Base-by-base conservation (phyloP, 148 eudicot species). In the Rhododendron ovatum region DNA sequence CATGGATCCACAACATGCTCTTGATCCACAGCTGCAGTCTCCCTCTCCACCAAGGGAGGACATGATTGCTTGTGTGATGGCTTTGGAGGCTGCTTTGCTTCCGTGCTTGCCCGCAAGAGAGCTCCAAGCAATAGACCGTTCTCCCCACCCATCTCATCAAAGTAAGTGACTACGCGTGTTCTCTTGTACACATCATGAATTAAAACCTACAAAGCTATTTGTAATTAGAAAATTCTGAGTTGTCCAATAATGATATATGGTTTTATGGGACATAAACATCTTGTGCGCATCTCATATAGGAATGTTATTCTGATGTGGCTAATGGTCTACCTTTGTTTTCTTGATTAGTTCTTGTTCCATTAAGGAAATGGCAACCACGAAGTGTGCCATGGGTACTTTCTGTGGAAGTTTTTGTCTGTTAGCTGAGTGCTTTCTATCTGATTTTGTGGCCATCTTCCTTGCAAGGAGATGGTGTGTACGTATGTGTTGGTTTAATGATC, bases 31-130 rank as follows among this genome's bases (percentile, higher is more conserved):
- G 63, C 41, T 78, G 79, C 91, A 84, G 41, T 86, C 91, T 35
- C 86, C 91, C 65, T 33, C 89, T 33, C 69, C 86, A 15, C 63
- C 90, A 18, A 90, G 69, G 78, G 98, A 92, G 55, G 98, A 94
- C 47, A 95, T 95, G 99, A 85, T 96, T 80, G 89, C 90, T 59
- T 95, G 92, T 74, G 96, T 94, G 76, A 89, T 91, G 89, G 96
- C 98, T 48, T 80, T 96, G 82, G 98, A 95, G 86, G 98, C 96
- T 84, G 98, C 99, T 89, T 90, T 96, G 83, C 93, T 95, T n/a
- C 98, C 99, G 4, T 96, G 99, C 87, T 92, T 96, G 89, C 99
- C 98, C 51, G 99, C 99, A 8, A 92, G 98, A 88, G 99, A 96
- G 89, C 99, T 96, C 80, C 99, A 96, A 90, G 99, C 99, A 18